phyloP scores from a whole-genome alignment of 768 basidiomycete species.

The Boletellus sp. region DNA sequence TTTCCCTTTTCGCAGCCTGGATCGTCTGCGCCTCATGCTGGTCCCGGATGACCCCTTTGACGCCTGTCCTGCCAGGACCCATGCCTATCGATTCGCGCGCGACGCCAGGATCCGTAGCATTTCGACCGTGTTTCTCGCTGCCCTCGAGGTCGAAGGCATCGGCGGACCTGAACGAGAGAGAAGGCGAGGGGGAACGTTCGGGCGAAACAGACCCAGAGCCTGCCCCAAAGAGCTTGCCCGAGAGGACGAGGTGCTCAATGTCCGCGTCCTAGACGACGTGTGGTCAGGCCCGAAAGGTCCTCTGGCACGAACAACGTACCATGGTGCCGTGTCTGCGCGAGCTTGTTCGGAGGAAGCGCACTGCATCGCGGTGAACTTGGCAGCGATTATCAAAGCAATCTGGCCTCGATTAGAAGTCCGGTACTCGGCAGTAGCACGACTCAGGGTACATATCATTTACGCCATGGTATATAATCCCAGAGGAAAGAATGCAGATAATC shows the following conservation, averaged over 20 bases:
- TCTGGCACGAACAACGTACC: constrained; percentile 9
- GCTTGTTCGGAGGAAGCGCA: neutral
- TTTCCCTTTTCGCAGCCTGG: constrained; percentile 48
- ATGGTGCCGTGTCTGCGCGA: constrained; percentile 3
- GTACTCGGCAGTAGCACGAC: neutral
- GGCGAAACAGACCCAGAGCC: constrained; percentile 58
- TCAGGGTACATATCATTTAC: neutral
- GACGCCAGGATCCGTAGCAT: constrained; percentile 29
- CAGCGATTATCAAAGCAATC: constrained; percentile 18
- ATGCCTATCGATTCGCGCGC: constrained; percentile 67
- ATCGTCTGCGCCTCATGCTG: constrained; percentile 62
- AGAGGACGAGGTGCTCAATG: constrained; percentile 71
- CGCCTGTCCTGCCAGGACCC: constrained; percentile 83
- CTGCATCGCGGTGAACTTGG: no score
- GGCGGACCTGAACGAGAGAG: constrained; percentile 22
- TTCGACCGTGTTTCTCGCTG: constrained; percentile 48
- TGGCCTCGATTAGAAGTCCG: neutral
- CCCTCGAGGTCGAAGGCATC: constrained; percentile 37
- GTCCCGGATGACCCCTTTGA: constrained; percentile 86
- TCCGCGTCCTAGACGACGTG: constrained; percentile 35
- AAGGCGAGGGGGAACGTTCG: constrained; percentile 56
- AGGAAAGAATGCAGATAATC: neutral
- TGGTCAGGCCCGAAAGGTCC: neutral
- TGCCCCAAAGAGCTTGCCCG: constrained; percentile 69
- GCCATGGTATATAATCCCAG: neutral